Evolutionary conservation across 345 rosid species (phyloP).

Genomic region (Citrus maxima): DNA sequence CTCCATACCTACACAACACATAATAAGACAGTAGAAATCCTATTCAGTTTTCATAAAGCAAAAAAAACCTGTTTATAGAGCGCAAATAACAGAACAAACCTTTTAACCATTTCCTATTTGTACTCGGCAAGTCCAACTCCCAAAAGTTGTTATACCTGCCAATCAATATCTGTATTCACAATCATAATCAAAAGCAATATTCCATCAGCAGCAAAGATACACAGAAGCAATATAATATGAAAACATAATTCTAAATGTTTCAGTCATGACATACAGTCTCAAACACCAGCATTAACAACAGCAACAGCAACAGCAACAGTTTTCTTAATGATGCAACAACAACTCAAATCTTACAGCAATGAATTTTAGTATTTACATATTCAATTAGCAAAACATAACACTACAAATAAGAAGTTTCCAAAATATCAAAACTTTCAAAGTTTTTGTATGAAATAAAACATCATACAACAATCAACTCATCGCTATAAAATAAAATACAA

Average conservation of each 20-base stretch:
- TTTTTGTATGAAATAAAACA: background rate
- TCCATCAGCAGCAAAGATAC: background rate
- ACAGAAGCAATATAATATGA: background rate
- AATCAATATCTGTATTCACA: slow-evolving; percentile 1
- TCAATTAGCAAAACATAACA: background rate
- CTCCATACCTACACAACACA: slow-evolving; percentile 63
- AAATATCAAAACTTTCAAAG: background rate
- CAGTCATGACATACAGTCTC: background rate
- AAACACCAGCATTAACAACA: background rate
- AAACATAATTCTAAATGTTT: background rate
- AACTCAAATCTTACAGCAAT: background rate
- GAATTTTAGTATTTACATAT: background rate
- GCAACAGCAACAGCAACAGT: background rate
- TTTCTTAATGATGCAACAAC: background rate
- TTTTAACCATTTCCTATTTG: slow-evolving; percentile 54
- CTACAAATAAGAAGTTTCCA: background rate
- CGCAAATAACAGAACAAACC: slow-evolving; percentile 25
- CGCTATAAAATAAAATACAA: background rate
- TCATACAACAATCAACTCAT: background rate
- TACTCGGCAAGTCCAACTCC: slow-evolving; percentile 2
- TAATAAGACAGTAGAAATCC: slow-evolving; percentile 10
- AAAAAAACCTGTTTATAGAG: background rate
- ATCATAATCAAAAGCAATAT: background rate
- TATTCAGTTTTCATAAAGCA: background rate
- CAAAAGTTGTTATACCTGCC: background rate